Evolutionary conservation across 306 rosid species (phyloP).

Genomic region (Spatholobus suberectus): DNA sequence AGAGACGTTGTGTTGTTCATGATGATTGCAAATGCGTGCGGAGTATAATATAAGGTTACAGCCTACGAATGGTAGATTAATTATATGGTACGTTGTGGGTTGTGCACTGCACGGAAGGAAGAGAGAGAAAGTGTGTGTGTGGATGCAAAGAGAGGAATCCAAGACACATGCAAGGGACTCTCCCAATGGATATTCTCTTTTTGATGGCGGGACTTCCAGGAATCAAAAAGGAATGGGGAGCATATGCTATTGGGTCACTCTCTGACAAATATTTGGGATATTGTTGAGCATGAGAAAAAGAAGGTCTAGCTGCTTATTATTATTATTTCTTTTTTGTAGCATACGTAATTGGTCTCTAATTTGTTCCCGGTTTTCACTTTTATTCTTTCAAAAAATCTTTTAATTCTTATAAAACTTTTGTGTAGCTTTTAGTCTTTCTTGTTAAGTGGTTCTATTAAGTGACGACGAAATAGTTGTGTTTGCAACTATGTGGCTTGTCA

Average conservation of each 20-base stretch:
- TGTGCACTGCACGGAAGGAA: background rate
- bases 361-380: too few relatives aligned
- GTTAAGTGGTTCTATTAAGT: too few relatives aligned
- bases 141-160: constrained; percentile 40
- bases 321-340: too few relatives aligned
- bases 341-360: too few relatives aligned
- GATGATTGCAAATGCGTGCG: constrained; percentile 36
- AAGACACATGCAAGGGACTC: constrained; percentile 3
- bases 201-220: constrained; percentile 37
- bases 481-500: too few relatives aligned
- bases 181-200: constrained; percentile 58
- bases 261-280: background rate
- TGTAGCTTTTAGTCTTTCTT: too few relatives aligned
- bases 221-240: constrained; percentile 43
- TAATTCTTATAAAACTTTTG: too few relatives aligned
- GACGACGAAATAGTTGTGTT: too few relatives aligned
- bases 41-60: constrained; percentile 16
- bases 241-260: constrained; percentile 57
- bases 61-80: constrained; percentile 18
- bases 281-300: background rate
- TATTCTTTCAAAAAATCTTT: too few relatives aligned
- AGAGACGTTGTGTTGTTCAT: constrained; percentile 58
- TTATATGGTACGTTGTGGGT: background rate
- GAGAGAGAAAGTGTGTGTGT: background rate
- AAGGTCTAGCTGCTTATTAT: too few relatives aligned